Evolutionary conservation across 371 early-diverging fungal genomes (phyloP).

Genomic region (Mucor circinelloides): DNA sequence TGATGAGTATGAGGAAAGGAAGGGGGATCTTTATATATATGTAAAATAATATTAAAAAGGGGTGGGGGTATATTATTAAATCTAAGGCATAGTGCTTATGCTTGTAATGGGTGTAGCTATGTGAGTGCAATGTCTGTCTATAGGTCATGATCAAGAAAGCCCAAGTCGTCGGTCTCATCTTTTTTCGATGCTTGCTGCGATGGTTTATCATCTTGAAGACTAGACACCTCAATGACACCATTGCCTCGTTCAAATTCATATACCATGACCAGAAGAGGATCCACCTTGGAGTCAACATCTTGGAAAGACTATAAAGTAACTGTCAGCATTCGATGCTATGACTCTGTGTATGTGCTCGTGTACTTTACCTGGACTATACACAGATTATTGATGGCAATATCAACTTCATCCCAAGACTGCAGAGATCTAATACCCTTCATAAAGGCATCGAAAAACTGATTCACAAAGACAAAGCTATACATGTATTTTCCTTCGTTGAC

Average conservation of each 20-base stretch:
- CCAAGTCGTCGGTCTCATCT: not conserved
- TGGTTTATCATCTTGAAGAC: slow-evolving; percentile 7
- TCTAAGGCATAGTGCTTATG: not conserved
- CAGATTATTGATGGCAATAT: slow-evolving; percentile 54
- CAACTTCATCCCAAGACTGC: slow-evolving; percentile 54
- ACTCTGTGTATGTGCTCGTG: too few relatives aligned
- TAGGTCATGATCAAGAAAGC: slow-evolving; percentile 3
- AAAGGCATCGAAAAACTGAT: slow-evolving; percentile 66
- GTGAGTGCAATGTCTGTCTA: not conserved
- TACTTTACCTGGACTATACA: slow-evolving; percentile 59
- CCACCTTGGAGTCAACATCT: slow-evolving; percentile 31
- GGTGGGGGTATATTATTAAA: not conserved
- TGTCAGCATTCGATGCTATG: too few relatives aligned
- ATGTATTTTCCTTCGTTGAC: slow-evolving; percentile 48
- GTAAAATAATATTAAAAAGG: not conserved
- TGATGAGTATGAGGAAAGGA: not conserved
- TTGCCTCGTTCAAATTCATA: slow-evolving; percentile 50
- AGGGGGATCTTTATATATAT: not conserved
- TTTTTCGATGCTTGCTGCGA: not conserved
- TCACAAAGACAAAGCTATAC: slow-evolving; percentile 59
- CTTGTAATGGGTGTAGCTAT: not conserved
- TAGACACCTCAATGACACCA: slow-evolving; percentile 32
- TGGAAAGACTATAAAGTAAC: slow-evolving; percentile 44
- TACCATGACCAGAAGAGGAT: slow-evolving; percentile 37
- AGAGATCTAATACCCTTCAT: slow-evolving; percentile 55